A percentile compares a stretch with the other conserved stretches of the same genome.
These are phyloP conservation scores for Simmondsia chinensis DNA, from an alignment of 148 eudicot species.

Conservation along the genomic window DNA sequence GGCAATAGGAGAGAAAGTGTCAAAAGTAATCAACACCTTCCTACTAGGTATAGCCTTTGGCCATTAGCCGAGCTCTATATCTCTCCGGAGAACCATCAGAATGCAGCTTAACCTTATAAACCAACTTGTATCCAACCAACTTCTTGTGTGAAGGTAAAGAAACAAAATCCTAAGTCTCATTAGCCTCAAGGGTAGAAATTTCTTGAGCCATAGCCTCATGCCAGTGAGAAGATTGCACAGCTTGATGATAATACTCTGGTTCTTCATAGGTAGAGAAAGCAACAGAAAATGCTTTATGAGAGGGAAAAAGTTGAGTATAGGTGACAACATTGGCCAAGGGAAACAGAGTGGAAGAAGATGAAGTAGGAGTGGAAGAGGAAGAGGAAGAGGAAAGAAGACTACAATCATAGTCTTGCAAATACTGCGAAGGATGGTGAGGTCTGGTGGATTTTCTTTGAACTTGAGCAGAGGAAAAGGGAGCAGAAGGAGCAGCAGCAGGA, in stretches of 20 bases:
- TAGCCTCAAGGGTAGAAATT: background rate
- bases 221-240: background rate
- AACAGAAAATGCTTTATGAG: fast-evolving
- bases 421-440: background rate
- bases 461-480: background rate
- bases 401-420: background rate
- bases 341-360: background rate
- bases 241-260: background rate
- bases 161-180: background rate
- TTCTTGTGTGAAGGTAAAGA: background rate
- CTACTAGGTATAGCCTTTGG: background rate
- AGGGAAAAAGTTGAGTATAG: background rate
- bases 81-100: background rate
- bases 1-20: background rate
- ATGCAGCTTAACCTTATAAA: background rate
- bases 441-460: slow-evolving; percentile 1
- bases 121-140: background rate
- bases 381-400: background rate
- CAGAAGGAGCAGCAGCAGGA: background rate
- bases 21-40: background rate
- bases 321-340: background rate
- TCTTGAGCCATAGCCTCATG: background rate
- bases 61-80: background rate
- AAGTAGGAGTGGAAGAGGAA: background rate
- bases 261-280: background rate